Percentiles rank a stretch among this genome's conserved stretches.
Conservation (phyloP, 805 yeast species). For the Pichia californica region DNA sequence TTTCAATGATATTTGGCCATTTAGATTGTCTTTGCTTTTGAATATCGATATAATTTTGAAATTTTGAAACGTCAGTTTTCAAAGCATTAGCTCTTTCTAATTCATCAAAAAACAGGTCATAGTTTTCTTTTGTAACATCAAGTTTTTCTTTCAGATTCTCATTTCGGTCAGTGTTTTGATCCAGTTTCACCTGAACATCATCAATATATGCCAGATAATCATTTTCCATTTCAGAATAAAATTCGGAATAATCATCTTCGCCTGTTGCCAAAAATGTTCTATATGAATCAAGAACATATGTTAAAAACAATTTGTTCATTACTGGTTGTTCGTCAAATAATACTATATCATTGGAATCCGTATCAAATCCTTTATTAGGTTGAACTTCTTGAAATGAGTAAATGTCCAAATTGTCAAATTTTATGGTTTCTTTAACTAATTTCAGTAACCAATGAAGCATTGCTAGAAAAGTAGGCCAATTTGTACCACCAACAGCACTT, state of each 20-base stretch:
- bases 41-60: conserved; percentile 61
- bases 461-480: conserved; percentile 80
- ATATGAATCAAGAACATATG: conserved; percentile 63
- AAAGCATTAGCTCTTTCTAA: conserved; percentile 55
- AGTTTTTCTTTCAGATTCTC: conserved; percentile 33
- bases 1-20: conserved; percentile 57
- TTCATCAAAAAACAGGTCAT: conserved; percentile 43
- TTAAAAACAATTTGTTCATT: conserved; percentile 27
- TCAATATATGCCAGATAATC: conserved; percentile 48
- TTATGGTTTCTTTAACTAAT: conserved; percentile 38
- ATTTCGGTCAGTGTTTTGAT: conserved; percentile 36
- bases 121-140: conserved; percentile 37
- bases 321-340: conserved; percentile 23
- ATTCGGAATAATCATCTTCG: conserved; percentile 54
- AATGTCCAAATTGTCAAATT: conserved; percentile 30
- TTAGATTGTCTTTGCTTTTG: conserved; percentile 58
- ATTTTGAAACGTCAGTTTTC: conserved; percentile 63
- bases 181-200: conserved; percentile 42
- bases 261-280: conserved; percentile 52
- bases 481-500: conserved; percentile 85
- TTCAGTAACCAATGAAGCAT: conserved; percentile 78
- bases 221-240: conserved; percentile 46
- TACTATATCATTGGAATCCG: conserved; percentile 12
- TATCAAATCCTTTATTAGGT: conserved; percentile 20
- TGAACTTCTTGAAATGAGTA: conserved; percentile 19